Evolutionary conservation across 768 basidiomycete species (phyloP), one percentile per base, ranked within the genome.

Genomic region (Chalciporus sphaerocephalus): DNA sequence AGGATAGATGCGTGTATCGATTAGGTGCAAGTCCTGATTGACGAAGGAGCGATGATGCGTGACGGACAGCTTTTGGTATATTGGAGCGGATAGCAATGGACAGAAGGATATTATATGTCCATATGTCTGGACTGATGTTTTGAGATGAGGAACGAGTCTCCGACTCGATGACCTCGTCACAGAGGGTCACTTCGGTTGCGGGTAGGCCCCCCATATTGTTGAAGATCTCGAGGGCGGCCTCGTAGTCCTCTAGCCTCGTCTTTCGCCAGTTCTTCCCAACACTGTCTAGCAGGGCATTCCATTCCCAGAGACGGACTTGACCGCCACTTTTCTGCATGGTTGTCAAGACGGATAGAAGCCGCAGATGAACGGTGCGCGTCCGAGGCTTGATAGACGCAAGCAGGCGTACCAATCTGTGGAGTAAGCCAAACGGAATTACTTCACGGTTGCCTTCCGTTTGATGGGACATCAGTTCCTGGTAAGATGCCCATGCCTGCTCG

Each of bases 261-360:
- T 74, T 80, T 46, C 85, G 74, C 68, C 75, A 80, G 3, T 85
- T 84, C 48, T 74, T 76, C 13, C 81, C 87, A 1, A 83, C 80
- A 57, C 71, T 74, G 53, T 84, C 74, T 48, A 91, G 76, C 36
- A 92, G 72, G 7, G 78, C 69, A 58, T 90, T 91, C 85, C 88
- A 91, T 60, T 89, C 79, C 73, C 79, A 80, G n/a, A 68, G 54
- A 51, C 76, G 69, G 24, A 88, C 61, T 10, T 44, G 66, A 18
- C 80, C 83, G 11, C 79, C 81, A n/a, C 67, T 69, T 17, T 64
- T 65, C 46, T 74, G 78, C 32, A 91, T 67, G 35, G 71, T 73
- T 34, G 74, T 74, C 50, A 89, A 57, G 11, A 88, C 76, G n/a
- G 81, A 75, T n/a, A 87, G 69, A 4, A 91, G 71, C 11, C 79